These are phyloP conservation scores for Candida chilensis DNA, from an alignment of 805 yeast species.

Conservation along the genomic window DNA sequence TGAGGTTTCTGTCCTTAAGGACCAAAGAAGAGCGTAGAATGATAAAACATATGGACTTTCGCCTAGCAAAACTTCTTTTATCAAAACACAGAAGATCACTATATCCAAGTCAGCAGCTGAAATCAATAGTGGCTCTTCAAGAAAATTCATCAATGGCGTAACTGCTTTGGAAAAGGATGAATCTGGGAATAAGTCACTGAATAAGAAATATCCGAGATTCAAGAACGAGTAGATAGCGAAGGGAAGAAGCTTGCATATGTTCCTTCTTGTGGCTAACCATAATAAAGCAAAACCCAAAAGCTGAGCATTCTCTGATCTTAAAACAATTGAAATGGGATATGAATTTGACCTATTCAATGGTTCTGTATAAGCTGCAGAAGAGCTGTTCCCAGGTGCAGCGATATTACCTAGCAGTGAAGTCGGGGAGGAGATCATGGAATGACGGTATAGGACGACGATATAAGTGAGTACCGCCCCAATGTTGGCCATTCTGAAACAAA, in stretches of 20 bases:
- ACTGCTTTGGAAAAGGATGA: constrained; percentile 19
- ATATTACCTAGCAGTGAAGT: too few relatives aligned
- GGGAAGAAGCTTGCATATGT: constrained; percentile 24
- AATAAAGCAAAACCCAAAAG: constrained; percentile 22
- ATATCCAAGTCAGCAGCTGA: constrained; percentile 28
- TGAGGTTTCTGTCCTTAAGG: constrained; percentile 22
- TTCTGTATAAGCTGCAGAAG: too few relatives aligned
- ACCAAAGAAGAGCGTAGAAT: constrained; percentile 25
- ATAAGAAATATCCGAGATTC: constrained; percentile 20
- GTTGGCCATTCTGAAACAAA: background rate
- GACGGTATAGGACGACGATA: background rate
- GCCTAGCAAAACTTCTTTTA: constrained; percentile 12
- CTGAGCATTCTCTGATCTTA: constrained; percentile 31
- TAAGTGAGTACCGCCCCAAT: background rate
- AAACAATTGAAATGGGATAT: constrained; percentile 22
- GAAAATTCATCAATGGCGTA: constrained; percentile 22
- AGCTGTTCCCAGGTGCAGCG: too few relatives aligned
- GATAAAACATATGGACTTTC: constrained; percentile 17
- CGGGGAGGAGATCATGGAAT: too few relatives aligned
- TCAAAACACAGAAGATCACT: constrained; percentile 15
- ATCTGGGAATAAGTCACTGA: constrained; percentile 19
- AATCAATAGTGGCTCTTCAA: constrained; percentile 24
- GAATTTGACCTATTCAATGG: too few relatives aligned
- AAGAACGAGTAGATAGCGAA: constrained; percentile 30
- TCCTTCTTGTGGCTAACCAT: constrained; percentile 22